phyloP scores from a whole-genome alignment of 1,139 yeast species.

The Yamadazyma taylorii region DNA sequence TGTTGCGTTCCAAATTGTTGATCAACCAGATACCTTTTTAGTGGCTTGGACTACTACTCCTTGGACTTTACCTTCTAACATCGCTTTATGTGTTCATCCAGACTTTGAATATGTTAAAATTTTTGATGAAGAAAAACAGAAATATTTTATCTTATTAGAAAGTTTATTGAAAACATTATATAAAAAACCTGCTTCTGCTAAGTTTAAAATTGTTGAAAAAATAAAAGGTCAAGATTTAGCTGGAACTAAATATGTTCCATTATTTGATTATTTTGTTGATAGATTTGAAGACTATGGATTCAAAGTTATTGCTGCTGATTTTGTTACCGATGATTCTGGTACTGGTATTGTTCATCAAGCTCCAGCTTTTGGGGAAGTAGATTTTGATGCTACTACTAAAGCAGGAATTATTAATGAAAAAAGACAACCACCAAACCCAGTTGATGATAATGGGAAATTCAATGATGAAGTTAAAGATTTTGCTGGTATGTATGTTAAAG shows the following conservation, averaged over 20 bases:
- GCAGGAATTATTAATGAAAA: slow-evolving; percentile 74
- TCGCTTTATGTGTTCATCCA: slow-evolving; percentile 90
- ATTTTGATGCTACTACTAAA: slow-evolving; percentile 78
- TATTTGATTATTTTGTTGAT: slow-evolving; percentile 78
- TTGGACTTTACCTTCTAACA: slow-evolving; percentile 96
- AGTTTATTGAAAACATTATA: slow-evolving; percentile 75
- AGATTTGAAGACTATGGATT: slow-evolving; percentile 75
- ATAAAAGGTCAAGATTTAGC: slow-evolving; percentile 76
- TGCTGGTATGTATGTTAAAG: slow-evolving; percentile 87
- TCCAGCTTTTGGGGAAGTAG: slow-evolving; percentile 99
- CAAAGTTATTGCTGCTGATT: slow-evolving; percentile 76
- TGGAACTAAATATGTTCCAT: slow-evolving; percentile 79
- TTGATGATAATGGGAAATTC: slow-evolving; percentile 88
- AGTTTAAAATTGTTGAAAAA: slow-evolving; percentile 77
- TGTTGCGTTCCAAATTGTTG: slow-evolving; percentile 78
- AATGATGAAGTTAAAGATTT: slow-evolving; percentile 71
- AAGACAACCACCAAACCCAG: slow-evolving; percentile 83
- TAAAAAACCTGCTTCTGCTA: slow-evolving; percentile 92
- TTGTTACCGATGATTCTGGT: slow-evolving; percentile 94
- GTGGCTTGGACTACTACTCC: slow-evolving; percentile 99
- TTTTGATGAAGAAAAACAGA: slow-evolving; percentile 81
- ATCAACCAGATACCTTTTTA: slow-evolving; percentile 76
- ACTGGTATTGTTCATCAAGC: slow-evolving; percentile 99
- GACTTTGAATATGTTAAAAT: slow-evolving; percentile 89
- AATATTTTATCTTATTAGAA: slow-evolving; percentile 81